Percentiles rank a stretch among this genome's conserved stretches.
Evolutionary conservation across 495 filamentous ascomycete genomes (phyloP).

Genomic region (Aspergillus campestris): DNA sequence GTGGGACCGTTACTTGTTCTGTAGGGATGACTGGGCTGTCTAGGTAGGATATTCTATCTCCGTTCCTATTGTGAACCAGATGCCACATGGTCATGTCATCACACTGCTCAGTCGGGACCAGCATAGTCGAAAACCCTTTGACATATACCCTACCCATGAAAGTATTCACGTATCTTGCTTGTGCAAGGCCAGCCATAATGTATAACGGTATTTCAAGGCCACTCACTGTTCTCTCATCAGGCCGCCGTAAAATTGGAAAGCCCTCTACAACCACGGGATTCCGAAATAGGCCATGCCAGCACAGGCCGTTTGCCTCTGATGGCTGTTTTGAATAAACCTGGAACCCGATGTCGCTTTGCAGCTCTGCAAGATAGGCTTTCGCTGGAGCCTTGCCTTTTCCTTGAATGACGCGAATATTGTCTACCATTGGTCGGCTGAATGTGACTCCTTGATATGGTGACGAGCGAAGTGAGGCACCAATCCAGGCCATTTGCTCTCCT

Average conservation of each 20-base stretch:
- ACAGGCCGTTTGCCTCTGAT: not conserved
- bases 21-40: not conserved
- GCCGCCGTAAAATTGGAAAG: conserved; percentile 6
- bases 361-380: too few relatives aligned
- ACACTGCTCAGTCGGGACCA: not conserved
- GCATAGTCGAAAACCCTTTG: conserved; percentile 10
- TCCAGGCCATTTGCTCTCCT: conserved; percentile 14
- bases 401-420: not conserved
- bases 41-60: conserved; percentile 7
- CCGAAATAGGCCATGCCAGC: conserved; percentile 12
- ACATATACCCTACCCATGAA: conserved; percentile 3
- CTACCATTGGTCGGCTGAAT: not conserved
- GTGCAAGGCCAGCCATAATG: conserved; percentile 11
- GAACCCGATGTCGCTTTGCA: too few relatives aligned
- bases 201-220: conserved; percentile 9
- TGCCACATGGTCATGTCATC: conserved; percentile 8
- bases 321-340: not conserved
- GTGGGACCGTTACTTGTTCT: not conserved
- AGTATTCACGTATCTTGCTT: not conserved
- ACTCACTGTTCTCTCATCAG: not conserved
- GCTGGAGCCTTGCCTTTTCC: too few relatives aligned
- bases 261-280: conserved; percentile 11
- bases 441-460: conserved; percentile 4
- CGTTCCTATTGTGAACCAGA: conserved; percentile 2
- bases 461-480: conserved; percentile 11